Evolutionary conservation across 129 eudicot genomes (phyloP).

Genomic region (Arctium minus): DNA sequence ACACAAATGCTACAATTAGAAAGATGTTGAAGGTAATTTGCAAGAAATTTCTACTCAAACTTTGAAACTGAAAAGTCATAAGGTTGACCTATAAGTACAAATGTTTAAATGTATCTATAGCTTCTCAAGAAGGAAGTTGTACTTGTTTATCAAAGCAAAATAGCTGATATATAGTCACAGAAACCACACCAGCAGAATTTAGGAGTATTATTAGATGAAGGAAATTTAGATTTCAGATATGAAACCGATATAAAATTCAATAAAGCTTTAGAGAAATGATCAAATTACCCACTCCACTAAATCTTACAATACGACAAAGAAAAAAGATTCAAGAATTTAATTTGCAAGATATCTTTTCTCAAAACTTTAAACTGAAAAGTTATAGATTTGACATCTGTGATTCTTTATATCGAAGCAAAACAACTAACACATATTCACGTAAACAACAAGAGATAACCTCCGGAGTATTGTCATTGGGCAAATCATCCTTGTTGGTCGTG

Average conservation of each 20-base stretch:
- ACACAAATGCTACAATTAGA: background rate
- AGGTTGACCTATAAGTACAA: background rate
- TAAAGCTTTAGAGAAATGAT: too few species aligned
- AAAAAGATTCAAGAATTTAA: background rate
- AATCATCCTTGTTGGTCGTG: slow-evolving; percentile 19
- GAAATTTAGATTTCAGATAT: too few species aligned
- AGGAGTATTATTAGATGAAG: too few species aligned
- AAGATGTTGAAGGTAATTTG: background rate
- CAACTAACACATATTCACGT: background rate
- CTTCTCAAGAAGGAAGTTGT: too few species aligned
- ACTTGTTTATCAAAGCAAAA: too few species aligned
- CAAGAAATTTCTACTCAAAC: background rate
- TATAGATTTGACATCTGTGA: background rate
- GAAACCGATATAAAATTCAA: too few species aligned
- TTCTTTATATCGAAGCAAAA: background rate
- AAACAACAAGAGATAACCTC: slow-evolving; percentile 48
- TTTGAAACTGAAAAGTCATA: background rate
- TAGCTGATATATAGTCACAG: too few species aligned
- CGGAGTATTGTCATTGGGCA: slow-evolving; percentile 45
- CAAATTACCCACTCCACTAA: too few species aligned
- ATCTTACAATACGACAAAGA: too few species aligned
- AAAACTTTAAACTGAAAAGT: background rate
- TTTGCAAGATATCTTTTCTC: background rate
- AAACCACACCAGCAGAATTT: too few species aligned
- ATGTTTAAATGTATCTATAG: too few species aligned